Evolutionary conservation across 345 rosid species (phyloP).

Genomic region (Cardiospermum halicacabum): DNA sequence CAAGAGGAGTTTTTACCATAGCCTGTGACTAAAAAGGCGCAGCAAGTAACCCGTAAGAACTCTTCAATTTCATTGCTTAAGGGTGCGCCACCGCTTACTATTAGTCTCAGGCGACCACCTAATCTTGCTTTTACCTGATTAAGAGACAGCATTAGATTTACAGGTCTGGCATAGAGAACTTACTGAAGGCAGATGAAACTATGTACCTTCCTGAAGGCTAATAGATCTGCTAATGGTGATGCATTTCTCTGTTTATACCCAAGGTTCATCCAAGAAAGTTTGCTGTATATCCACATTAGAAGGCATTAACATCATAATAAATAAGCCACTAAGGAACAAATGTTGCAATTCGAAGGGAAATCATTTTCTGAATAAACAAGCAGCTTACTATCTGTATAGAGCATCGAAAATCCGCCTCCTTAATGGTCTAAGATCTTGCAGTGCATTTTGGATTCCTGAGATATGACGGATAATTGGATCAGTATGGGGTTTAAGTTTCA

Average conservation of each 20-base stretch:
- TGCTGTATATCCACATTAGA: slow-evolving; percentile 41
- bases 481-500: slow-evolving; percentile 3
- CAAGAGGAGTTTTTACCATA: slow-evolving; percentile 54
- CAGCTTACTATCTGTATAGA: slow-evolving; percentile 70
- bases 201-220: slow-evolving; percentile 97
- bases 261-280: slow-evolving; percentile 81
- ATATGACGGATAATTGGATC: slow-evolving; percentile 5
- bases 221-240: slow-evolving; percentile 78
- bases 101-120: slow-evolving; percentile 79
- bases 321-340: not conserved
- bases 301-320: slow-evolving; percentile 11
- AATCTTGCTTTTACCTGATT: slow-evolving; percentile 75
- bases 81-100: slow-evolving; percentile 94
- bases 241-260: slow-evolving; percentile 79
- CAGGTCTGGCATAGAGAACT: not conserved
- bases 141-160: slow-evolving; percentile 7
- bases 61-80: slow-evolving; percentile 82
- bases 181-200: not conserved
- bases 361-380: slow-evolving; percentile 5
- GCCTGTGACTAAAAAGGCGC: slow-evolving; percentile 82
- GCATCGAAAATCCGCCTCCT: slow-evolving; percentile 55
- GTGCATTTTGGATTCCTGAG: slow-evolving; percentile 55
- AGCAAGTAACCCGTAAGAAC: slow-evolving; percentile 87
- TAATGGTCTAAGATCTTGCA: slow-evolving; percentile 71
- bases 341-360: not conserved